These are phyloP conservation scores for Verticillium isaacii DNA, from an alignment of 2,329 filamentous ascomycete genomes.

Conservation along the genomic window DNA sequence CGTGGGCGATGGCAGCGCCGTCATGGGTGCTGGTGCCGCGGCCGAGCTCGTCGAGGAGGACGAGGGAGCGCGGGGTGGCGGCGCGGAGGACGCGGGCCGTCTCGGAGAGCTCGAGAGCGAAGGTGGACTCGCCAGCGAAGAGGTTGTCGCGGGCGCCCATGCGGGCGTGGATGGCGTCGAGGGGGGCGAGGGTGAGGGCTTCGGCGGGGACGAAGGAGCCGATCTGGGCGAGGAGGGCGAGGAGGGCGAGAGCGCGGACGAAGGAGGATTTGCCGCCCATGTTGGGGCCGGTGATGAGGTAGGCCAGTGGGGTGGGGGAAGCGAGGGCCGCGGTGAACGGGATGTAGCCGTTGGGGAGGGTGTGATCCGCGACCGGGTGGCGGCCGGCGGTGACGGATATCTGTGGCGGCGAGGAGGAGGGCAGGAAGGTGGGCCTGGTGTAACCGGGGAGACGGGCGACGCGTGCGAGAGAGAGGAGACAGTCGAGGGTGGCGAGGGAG, in stretches of 20 bases:
- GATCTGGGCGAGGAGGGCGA: slow-evolving; percentile 90
- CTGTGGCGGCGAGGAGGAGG: slow-evolving; percentile 57
- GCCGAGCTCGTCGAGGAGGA: slow-evolving; percentile 92
- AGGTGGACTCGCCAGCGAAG: slow-evolving; percentile 89
- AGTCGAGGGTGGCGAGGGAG: slow-evolving; percentile 82
- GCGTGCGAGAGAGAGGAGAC: slow-evolving; percentile 77
- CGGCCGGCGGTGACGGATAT: slow-evolving; percentile 72
- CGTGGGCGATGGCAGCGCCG: slow-evolving; percentile 90
- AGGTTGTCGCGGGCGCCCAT: slow-evolving; percentile 97
- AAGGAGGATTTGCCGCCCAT: slow-evolving; percentile 99
- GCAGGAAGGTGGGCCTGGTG: slow-evolving; percentile 64
- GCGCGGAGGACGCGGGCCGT: slow-evolving; percentile 87
- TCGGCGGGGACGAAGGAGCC: slow-evolving; percentile 89
- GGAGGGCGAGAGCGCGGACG: slow-evolving; percentile 85
- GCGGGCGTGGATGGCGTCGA: slow-evolving; percentile 89
- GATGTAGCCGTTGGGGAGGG: slow-evolving; percentile 81
- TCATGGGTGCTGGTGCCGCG: slow-evolving; percentile 93
- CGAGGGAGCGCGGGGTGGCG: slow-evolving; percentile 76
- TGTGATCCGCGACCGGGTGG: slow-evolving; percentile 93
- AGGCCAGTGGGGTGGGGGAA: slow-evolving; percentile 61
- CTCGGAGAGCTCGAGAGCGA: slow-evolving; percentile 96
- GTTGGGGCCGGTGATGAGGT: slow-evolving; percentile 93
- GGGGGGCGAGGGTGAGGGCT: slow-evolving; percentile 68
- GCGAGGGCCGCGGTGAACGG: slow-evolving; percentile 78
- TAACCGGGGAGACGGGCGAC: slow-evolving; percentile 87